phyloP scores from a whole-genome alignment of 176 grass and related monocot genomes.

The Oryza brachyantha region DNA sequence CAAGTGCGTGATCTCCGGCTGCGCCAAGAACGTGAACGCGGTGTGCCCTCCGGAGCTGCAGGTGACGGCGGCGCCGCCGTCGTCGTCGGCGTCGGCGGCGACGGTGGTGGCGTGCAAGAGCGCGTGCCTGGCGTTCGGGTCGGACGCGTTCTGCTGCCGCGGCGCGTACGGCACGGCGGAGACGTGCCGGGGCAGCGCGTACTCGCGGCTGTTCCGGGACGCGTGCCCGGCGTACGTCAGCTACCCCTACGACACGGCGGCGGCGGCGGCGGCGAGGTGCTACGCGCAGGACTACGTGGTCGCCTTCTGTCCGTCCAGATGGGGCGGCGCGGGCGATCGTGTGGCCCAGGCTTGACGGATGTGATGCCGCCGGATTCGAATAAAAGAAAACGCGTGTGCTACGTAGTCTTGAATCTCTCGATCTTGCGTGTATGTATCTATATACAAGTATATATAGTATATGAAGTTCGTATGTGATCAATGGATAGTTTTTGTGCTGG shows the following conservation, averaged over 20 bases:
- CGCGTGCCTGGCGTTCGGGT: constrained; percentile 74
- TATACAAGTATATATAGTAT: too few relatives aligned
- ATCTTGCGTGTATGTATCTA: too few relatives aligned
- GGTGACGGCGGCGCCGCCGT: neutral
- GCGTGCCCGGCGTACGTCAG: constrained; percentile 76
- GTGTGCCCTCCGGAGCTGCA: constrained; percentile 70
- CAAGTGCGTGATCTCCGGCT: constrained; percentile 57
- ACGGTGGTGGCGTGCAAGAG: constrained; percentile 77
- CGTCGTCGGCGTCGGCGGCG: neutral
- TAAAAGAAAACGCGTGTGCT: too few relatives aligned
- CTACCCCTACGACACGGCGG: constrained; percentile 67
- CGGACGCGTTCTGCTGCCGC: constrained; percentile 77
- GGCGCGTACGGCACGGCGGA: constrained; percentile 64
- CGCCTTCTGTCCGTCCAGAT: constrained; percentile 70
- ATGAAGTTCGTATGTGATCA: too few relatives aligned
- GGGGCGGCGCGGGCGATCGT: constrained; percentile 5
- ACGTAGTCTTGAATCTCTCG: too few relatives aligned
- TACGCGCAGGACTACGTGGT: constrained; percentile 56
- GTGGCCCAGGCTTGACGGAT: constrained; percentile 28
- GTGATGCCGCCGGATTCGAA: neutral
- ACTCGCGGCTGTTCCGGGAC: constrained; percentile 77
- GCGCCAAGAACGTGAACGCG: constrained; percentile 57
- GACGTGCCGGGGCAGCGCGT: constrained; percentile 56
- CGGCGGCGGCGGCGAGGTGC: constrained; percentile 53
- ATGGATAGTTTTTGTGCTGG: too few relatives aligned